Evolutionary conservation across 2,329 filamentous ascomycete species (phyloP), one percentile per base, ranked within the genome.

Genomic region (Cadophora malorum): DNA sequence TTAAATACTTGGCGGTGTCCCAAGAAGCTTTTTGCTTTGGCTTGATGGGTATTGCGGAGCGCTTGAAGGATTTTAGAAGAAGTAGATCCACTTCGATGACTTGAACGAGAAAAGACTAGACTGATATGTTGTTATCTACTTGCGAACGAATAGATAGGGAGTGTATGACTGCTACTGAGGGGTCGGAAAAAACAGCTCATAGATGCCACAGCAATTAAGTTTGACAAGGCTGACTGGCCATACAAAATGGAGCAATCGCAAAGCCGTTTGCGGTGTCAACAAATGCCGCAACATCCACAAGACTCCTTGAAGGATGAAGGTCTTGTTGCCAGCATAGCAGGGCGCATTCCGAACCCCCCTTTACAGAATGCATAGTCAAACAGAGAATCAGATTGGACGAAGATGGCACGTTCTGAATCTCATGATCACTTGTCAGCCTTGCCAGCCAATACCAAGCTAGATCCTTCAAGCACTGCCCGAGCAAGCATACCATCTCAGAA

Each of bases 211-310:
- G 10, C n/a, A 4, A 31, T 47, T 41, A 50, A 16, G 21, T 25
- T 58, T 64, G 60, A 63, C 38, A 33, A 60, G 60, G 53, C 64
- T 55, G 41, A 50, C 23, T 62, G 25, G 14, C 14, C 3, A 21
- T 21, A 19, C 33, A 41, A 31, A 60, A 16, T 10, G 45, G 16
- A 45, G 41, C 38, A 50, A 33, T 33, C 16, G 16, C 25, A 50
- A n/a, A 1, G 41, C 41, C 38, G 25, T 49, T 49, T 62, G 59
- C 41, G 35, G 41, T 35, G 16, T 28, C 12, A 35, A 33, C 21
- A 62, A 49, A 62, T 33, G 28, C 59, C 59, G 45, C 59, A 49
- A 28, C 6, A 25, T 41, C 55, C 31, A 41, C 55, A 14, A 31
- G 3, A n/a, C 25, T 55, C 6, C 16, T 31, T 33, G 52, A 55